These are phyloP conservation scores for Aspergillus sp. DNA, from an alignment of 2,329 filamentous ascomycete genomes.

Conservation along the genomic window DNA sequence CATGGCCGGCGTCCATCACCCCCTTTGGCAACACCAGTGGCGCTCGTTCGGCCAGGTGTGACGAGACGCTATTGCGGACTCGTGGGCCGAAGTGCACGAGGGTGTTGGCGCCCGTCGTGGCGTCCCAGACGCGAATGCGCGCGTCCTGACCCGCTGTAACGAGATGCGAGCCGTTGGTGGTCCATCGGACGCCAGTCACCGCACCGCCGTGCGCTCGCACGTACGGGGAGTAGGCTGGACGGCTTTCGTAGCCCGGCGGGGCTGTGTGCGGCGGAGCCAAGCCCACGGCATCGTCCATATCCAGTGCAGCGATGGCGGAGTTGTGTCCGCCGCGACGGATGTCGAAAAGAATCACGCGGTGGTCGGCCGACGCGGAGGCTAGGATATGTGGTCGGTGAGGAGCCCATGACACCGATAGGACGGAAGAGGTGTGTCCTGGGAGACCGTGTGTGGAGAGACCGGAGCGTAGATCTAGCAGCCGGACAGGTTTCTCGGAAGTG, in stretches of 20 bases:
- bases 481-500: conserved; percentile 79
- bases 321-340: conserved; percentile 68
- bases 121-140: conserved; percentile 83
- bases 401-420: conserved; percentile 76
- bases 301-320: conserved; percentile 72
- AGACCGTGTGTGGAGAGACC: conserved; percentile 73
- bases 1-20: conserved; percentile 56
- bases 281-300: conserved; percentile 80
- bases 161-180: conserved; percentile 72
- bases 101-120: conserved; percentile 77
- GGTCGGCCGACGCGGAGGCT: conserved; percentile 81
- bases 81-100: conserved; percentile 83
- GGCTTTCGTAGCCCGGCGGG: conserved; percentile 25
- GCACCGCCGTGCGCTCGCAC: conserved; percentile 72
- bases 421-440: conserved; percentile 64
- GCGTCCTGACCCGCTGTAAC: conserved; percentile 82
- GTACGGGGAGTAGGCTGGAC: conserved; percentile 45
- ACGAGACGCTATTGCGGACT: conserved; percentile 66
- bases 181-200: conserved; percentile 85
- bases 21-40: conserved; percentile 65
- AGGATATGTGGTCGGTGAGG: conserved; percentile 76
- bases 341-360: conserved; percentile 82
- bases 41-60: conserved; percentile 59
- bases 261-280: conserved; percentile 46
- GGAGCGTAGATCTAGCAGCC: conserved; percentile 82